A percentile compares a stretch with the other conserved stretches of the same genome.
phyloP scores from a whole-genome alignment of 192 early-diverging fungal genomes.

The Podila verticillata region DNA sequence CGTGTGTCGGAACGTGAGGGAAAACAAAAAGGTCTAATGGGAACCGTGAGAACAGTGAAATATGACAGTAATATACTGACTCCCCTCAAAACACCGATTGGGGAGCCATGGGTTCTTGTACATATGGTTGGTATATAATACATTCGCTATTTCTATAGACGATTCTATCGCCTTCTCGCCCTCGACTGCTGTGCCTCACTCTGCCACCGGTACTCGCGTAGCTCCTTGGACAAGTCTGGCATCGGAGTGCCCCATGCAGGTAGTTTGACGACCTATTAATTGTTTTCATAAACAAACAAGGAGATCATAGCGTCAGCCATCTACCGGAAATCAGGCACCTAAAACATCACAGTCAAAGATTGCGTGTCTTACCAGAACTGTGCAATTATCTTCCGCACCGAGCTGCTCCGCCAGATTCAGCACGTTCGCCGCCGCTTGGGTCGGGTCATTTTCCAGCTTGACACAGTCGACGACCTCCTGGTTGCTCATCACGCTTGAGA shows the following conservation, averaged over 20 bases:
- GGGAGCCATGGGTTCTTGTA: too few relatives aligned
- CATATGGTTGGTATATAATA: too few relatives aligned
- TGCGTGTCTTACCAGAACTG: constrained; percentile 61
- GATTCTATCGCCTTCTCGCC: constrained; percentile 36
- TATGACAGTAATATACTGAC: too few relatives aligned
- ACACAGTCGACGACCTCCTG: constrained; percentile 80
- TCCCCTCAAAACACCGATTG: too few relatives aligned
- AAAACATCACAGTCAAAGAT: too few relatives aligned
- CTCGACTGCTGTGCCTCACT: constrained; percentile 58
- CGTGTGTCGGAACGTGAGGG: too few relatives aligned
- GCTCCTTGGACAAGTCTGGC: constrained; percentile 72
- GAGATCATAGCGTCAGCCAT: neutral
- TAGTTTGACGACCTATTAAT: constrained; percentile 67
- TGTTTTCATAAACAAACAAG: neutral
- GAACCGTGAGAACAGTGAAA: too few relatives aligned
- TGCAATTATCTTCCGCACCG: constrained; percentile 78
- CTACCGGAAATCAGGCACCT: too few relatives aligned
- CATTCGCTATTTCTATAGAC: too few relatives aligned
- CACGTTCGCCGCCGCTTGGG: constrained; percentile 62
- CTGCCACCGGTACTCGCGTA: constrained; percentile 67
- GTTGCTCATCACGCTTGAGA: constrained; percentile 75
- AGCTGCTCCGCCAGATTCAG: constrained; percentile 71
- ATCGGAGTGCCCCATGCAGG: constrained; percentile 75
- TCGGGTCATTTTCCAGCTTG: constrained; percentile 69
- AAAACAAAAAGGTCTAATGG: too few relatives aligned